Percentiles rank a stretch among this genome's conserved stretches.
Conservation (phyloP, 2,329 filamentous ascomycete genomes). For the Fusarium brevicatenulatum region DNA sequence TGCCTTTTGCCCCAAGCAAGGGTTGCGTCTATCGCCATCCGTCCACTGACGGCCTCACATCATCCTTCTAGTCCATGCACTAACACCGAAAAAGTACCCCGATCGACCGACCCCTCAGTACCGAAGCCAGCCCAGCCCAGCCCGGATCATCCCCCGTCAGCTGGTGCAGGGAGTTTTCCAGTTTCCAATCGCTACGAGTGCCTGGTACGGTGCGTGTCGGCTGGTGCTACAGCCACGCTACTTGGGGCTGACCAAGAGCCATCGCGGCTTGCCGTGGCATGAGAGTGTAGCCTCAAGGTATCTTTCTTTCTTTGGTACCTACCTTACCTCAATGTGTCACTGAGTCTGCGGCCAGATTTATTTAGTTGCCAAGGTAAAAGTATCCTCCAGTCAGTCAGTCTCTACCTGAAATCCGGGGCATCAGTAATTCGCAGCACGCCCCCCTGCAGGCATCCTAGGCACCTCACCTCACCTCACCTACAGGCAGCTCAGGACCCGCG, state of each 20-base stretch:
- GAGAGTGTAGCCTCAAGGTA: slow-evolving; percentile 15
- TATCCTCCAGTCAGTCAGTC: neutral
- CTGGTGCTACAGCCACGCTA: slow-evolving; percentile 15
- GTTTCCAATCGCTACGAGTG: slow-evolving; percentile 1
- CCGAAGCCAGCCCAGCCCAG: slow-evolving; percentile 39
- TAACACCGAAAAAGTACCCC: slow-evolving; percentile 36
- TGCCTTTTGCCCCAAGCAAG: slow-evolving; percentile 28
- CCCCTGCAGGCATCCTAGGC: neutral
- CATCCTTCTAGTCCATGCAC: slow-evolving; percentile 19
- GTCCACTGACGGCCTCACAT: slow-evolving; percentile 23
- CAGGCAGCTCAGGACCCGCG: slow-evolving; percentile 27
- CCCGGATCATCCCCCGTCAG: slow-evolving; percentile 37
- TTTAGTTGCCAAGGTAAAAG: neutral
- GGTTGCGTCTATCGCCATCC: slow-evolving; percentile 38
- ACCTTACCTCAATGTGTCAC: neutral
- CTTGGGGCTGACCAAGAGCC: neutral
- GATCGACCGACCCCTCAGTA: slow-evolving; percentile 39
- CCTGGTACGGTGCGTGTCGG: slow-evolving; percentile 6
- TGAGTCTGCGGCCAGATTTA: slow-evolving; percentile 6
- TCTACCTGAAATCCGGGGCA: slow-evolving; percentile 17
- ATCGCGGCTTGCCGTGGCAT: neutral
- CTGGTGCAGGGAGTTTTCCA: slow-evolving; percentile 37
- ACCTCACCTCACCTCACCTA: neutral
- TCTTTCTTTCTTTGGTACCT: neutral
- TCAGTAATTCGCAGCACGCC: slow-evolving; percentile 19